phyloP scores from a whole-genome alignment of 345 rosid species.

The Erysimum cheiranthoides region DNA sequence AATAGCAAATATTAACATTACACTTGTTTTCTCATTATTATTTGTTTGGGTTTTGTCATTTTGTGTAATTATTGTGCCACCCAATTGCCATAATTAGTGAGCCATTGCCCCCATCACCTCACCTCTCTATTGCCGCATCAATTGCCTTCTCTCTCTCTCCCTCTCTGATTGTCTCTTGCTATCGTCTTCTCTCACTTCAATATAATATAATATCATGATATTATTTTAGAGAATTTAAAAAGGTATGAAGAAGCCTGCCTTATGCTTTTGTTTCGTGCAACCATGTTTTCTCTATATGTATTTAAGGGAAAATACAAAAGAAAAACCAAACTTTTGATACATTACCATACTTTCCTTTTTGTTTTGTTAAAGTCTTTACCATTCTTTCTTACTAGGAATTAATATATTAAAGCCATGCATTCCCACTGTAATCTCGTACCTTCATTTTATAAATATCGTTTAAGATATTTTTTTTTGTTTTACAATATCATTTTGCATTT shows the following conservation, averaged over 20 bases:
- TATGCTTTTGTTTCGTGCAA: slow-evolving; percentile 5
- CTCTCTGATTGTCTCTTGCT: slow-evolving; percentile 22
- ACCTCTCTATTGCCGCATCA: slow-evolving; percentile 35
- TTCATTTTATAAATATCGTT: background rate
- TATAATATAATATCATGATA: slow-evolving; percentile 14
- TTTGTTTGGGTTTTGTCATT: slow-evolving; percentile 33
- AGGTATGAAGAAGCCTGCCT: slow-evolving; percentile 20
- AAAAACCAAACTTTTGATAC: background rate
- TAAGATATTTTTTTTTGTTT: background rate
- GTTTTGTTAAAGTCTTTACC: background rate
- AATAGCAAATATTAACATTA: slow-evolving; percentile 25
- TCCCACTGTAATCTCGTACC: background rate
- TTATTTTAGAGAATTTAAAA: background rate
- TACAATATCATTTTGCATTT: background rate
- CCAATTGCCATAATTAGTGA: slow-evolving; percentile 41
- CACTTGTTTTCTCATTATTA: slow-evolving; percentile 18
- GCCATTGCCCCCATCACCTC: slow-evolving; percentile 39
- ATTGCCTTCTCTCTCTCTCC: slow-evolving; percentile 7
- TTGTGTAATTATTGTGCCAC: slow-evolving; percentile 42
- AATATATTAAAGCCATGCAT: background rate
- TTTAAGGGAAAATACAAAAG: background rate
- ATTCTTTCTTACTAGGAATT: background rate
- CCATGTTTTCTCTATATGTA: slow-evolving; percentile 16
- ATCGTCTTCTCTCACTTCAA: background rate
- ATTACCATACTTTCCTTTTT: background rate